Evolutionary conservation across 495 filamentous ascomycete species (phyloP), one percentile per base, ranked within the genome.

Genomic region (Cladorrhinum samala): DNA sequence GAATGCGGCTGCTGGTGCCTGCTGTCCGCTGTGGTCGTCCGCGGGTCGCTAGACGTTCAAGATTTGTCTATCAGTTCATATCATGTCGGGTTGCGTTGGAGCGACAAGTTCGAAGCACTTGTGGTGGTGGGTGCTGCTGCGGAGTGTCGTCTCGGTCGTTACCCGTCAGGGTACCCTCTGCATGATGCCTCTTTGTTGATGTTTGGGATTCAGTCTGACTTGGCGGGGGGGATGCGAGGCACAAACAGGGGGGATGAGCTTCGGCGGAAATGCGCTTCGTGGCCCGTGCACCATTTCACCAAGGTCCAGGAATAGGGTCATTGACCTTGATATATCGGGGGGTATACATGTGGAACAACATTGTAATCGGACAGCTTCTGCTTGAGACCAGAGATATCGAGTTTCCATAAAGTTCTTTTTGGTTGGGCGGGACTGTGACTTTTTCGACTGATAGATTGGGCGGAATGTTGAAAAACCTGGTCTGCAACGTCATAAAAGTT

Each of bases 61-160:
- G n/a, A n/a, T n/a, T 46, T 19, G 17, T 40, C 42, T 27, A 37
- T 45, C 25, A 30, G 44, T 30, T 27, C 58, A 60, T 43, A 60
- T 46, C 60, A 62, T 62, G 19, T 59, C 60, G n/a, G n/a, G 27
- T 33, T 33, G 27, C 11, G 27, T 33, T 33, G n/a, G n/a, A n/a
- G n/a, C n/a, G n/a, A n/a, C n/a, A n/a, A n/a, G n/a, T n/a, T n/a
- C n/a, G n/a, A n/a, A n/a, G n/a, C n/a, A n/a, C n/a, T n/a, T n/a
- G 55, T 18, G 56, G 40, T 9, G 41, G 18, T 9, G 45, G 24
- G 46, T 43, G 25, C n/a, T 41, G n/a, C 18, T 25, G n/a, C n/a
- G n/a, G n/a, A n/a, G n/a, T n/a, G n/a, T n/a, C n/a, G n/a, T n/a
- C n/a, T n/a, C n/a, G n/a, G n/a, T n/a, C n/a, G n/a, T n/a, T n/a